Evolutionary conservation across 371 early-diverging fungal species (phyloP), one percentile per base, ranked within the genome.

Genomic region (Dipsacomyces acuminosporus): DNA sequence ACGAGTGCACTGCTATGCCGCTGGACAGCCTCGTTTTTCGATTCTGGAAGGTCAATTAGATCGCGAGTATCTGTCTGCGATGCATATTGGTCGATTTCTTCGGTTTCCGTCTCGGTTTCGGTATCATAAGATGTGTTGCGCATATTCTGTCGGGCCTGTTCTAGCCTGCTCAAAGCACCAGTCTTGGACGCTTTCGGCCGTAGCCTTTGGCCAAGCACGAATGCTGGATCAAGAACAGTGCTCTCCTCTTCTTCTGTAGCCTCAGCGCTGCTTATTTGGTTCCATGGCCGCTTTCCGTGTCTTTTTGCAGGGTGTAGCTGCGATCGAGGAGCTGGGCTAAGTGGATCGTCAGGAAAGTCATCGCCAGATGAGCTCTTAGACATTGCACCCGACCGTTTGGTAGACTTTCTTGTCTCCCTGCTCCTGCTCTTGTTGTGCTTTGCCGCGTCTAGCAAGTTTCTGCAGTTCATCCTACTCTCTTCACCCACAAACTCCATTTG

Each of bases 391-490:
- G 30, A 5, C 30, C 11, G 30, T 30, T 30, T 30, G 11, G n/a
- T n/a, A n/a, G n/a, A n/a, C n/a, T n/a, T n/a, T n/a, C n/a, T n/a
- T n/a, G n/a, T n/a, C n/a, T n/a, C n/a, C n/a, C n/a, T n/a, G n/a
- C n/a, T n/a, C n/a, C n/a, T n/a, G n/a, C 30, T 42, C 42, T 38
- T 23, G 26, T n/a, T 14, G 33, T 35, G 18, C 26, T 33, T 5
- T 40, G 33, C 19, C 23, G 20, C 41, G 33, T 40, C 57, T 1
- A 69, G 42, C 1, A 69, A 48, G 18, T 48, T 46, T 35, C 43
- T 51, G 26, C 55, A 64, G 59, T 69, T 69, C 22, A 8, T 54
- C 25, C 56, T 64, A 40, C 70, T 64, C 34, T 69, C 70, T 38
- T 69, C 48, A 26, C 64, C 70, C 48, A 69, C 64, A 46, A 69